Base-by-base conservation (phyloP, 371 early-diverging fungal genomes). In the Sporodiniella umbellata region DNA sequence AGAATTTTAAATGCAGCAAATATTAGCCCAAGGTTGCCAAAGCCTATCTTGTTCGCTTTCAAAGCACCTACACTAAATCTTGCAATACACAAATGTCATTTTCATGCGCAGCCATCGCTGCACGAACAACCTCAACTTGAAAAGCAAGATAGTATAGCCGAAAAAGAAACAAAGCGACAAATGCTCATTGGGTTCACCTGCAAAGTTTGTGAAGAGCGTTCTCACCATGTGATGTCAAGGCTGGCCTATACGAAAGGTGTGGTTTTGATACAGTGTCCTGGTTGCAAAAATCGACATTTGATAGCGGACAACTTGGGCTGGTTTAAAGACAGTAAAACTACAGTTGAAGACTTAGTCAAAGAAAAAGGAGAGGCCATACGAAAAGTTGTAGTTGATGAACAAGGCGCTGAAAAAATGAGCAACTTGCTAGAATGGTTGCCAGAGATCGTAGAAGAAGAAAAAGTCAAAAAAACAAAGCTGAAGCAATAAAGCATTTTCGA, bases 281-380 rank as follows among this genome's bases (percentile, higher is more conserved):
- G 84, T 14, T 98, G 98, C 78, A 79, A 88, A 58, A 92, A 90
- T 55, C 76, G 87, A 23, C 98, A 98, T 62, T 65, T 98, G 56
- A 95, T 98, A 58, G 97, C 98, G 4, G 98, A 98, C 57, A 89
- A 98, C 73, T 70, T 95, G 38, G 96, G 95, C 11, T 98, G 92
- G 92, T 93, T 92, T 67, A 71, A 78, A 39, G 87, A 85, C 62
- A 58, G 70, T 18, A 70, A 73, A 21, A 83, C 88, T 5, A 93
- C 86, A 3, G 79, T 95, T 15, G 93, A 94, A 65, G 89, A 92
- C 52, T 66, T 96, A 28, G 81, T 94, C 70, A 71, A 75, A 54
- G 87, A 86, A 54, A 86, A 86, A 53, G 92, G 92, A n/a, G 91
- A 89, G 59, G 82, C 68, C 3, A 84, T 92, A 35, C 71, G 70